phyloP scores from a whole-genome alignment of 495 filamentous ascomycete genomes.

The Penicillium lagena region DNA sequence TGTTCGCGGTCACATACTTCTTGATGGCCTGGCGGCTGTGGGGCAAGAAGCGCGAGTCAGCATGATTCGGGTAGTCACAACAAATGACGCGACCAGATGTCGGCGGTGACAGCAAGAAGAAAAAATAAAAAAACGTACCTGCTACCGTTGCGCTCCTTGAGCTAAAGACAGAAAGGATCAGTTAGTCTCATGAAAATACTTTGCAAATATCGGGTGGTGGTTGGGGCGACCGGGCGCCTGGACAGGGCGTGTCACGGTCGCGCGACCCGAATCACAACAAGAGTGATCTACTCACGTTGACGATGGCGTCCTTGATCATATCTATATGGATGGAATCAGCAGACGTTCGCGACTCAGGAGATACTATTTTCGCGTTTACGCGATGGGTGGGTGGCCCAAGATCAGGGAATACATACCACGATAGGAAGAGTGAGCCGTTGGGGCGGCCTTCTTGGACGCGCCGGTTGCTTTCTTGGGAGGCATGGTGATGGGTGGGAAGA shows the following conservation, averaged over 20 bases:
- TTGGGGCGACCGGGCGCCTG: constrained; percentile 14
- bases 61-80: not conserved
- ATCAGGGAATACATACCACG: constrained; percentile 50
- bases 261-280: constrained; percentile 30
- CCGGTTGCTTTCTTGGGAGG: constrained; percentile 48
- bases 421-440: constrained; percentile 50
- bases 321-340: constrained; percentile 47
- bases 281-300: constrained; percentile 53
- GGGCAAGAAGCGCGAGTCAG: constrained; percentile 7
- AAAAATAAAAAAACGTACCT: constrained; percentile 43
- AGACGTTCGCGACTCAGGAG: constrained; percentile 36
- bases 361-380: constrained; percentile 23
- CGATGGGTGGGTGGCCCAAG: constrained; percentile 37
- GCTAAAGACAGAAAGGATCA: constrained; percentile 30
- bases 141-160: constrained; percentile 61
- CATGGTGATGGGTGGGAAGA: constrained; percentile 27
- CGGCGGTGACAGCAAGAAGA: not conserved
- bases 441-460: constrained; percentile 45
- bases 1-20: constrained; percentile 97
- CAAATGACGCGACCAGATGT: constrained; percentile 3
- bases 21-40: constrained; percentile 88
- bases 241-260: constrained; percentile 38
- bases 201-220: constrained; percentile 3
- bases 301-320: constrained; percentile 66
- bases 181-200: too few relatives aligned